Evolutionary conservation across 495 filamentous ascomycete genomes (phyloP).

Genomic region (Mytilinidion resinicola): DNA sequence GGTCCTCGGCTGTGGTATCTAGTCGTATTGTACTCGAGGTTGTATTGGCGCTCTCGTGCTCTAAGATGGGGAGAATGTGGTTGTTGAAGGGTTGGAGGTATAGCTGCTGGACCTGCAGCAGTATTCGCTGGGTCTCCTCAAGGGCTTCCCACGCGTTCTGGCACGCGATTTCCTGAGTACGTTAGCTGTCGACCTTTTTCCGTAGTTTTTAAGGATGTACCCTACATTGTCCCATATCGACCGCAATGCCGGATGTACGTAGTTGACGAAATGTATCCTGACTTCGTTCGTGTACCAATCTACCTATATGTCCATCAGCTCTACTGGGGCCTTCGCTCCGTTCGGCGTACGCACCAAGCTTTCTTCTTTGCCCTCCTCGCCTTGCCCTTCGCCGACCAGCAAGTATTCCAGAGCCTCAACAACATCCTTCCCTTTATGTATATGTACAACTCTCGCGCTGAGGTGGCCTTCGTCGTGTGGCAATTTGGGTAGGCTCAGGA

Average conservation of each 20-base stretch:
- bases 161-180: slow-evolving; percentile 10
- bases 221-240: slow-evolving; percentile 21
- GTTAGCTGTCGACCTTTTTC: background rate
- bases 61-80: slow-evolving; percentile 20
- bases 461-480: background rate
- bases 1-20: slow-evolving; percentile 21
- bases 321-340: background rate
- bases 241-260: slow-evolving; percentile 7
- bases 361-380: slow-evolving; percentile 12
- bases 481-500: slow-evolving; percentile 19
- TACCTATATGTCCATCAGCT: background rate
- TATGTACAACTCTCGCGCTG: background rate
- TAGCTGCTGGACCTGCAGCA: slow-evolving; percentile 14
- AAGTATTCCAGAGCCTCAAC: slow-evolving; percentile 20
- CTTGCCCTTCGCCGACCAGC: slow-evolving; percentile 22
- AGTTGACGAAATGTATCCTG: slow-evolving; percentile 19
- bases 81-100: slow-evolving; percentile 22
- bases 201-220: background rate
- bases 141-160: slow-evolving; percentile 15
- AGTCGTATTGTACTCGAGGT: background rate
- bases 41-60: background rate
- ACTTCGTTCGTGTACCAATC: slow-evolving; percentile 27
- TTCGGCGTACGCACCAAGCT: slow-evolving; percentile 9
- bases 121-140: slow-evolving; percentile 18
- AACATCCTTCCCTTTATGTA: slow-evolving; percentile 14